Conservation (phyloP, 169 alveolate species). For the Eimeria falciformis region DNA sequence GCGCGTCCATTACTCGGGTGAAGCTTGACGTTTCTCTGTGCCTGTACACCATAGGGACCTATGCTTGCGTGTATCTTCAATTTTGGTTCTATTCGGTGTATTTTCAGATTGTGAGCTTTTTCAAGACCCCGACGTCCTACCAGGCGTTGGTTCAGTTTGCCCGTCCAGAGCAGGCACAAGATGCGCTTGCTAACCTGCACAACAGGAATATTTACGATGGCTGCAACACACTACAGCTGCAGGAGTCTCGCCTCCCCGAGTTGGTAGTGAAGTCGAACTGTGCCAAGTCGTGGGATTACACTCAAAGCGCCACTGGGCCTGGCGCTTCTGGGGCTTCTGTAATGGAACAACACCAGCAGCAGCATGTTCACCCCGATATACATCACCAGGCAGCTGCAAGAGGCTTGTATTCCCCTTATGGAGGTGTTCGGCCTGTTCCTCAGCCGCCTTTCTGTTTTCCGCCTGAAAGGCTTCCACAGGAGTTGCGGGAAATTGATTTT, state of each 20-base stretch:
- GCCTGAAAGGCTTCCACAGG: slow-evolving; percentile 77
- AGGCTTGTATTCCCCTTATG: slow-evolving; percentile 48
- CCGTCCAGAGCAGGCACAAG: slow-evolving; percentile 79
- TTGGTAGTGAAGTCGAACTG: slow-evolving; percentile 81
- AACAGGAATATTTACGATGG: slow-evolving; percentile 84
- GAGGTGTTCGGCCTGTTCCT: slow-evolving; percentile 51
- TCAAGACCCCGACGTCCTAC: slow-evolving; percentile 79
- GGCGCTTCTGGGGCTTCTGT: slow-evolving; percentile 15
- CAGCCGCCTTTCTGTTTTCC: slow-evolving; percentile 22
- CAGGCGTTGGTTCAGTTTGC: slow-evolving; percentile 84
- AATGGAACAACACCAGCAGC: background rate
- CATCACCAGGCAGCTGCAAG: slow-evolving; percentile 30
- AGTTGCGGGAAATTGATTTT: slow-evolving; percentile 78
- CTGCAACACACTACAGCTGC: slow-evolving; percentile 83
- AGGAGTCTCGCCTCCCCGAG: slow-evolving; percentile 80
- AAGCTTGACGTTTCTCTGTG: too few relatives aligned
- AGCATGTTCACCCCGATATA: background rate
- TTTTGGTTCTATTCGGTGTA: too few relatives aligned
- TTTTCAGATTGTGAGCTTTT: slow-evolving; percentile 81
- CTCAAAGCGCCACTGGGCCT: slow-evolving; percentile 47
- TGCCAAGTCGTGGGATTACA: slow-evolving; percentile 82
- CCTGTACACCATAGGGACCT: too few relatives aligned
- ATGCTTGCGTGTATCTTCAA: too few relatives aligned
- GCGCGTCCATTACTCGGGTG: too few relatives aligned
- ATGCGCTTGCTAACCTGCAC: slow-evolving; percentile 81